phyloP scores from a whole-genome alignment of 305 asterid genomes.

The Fraxinus paxiana region DNA sequence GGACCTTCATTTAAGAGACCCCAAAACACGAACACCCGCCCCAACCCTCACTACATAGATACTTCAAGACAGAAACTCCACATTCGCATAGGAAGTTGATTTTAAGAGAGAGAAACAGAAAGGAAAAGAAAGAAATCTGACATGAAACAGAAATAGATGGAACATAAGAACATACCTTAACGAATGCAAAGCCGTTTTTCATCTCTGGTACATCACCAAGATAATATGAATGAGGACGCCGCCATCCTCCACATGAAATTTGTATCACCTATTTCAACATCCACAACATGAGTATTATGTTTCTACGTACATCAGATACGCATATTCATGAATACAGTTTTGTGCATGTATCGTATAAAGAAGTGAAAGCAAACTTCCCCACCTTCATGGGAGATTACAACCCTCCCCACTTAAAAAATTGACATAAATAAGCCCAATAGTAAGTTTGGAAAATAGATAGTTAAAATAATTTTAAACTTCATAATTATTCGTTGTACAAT shows the following conservation, averaged over 20 bases:
- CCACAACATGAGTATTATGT: neutral
- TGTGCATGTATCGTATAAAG: neutral
- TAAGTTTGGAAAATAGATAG: neutral
- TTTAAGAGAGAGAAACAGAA: neutral
- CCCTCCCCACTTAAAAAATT: neutral
- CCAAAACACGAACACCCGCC: neutral
- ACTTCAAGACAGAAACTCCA: neutral
- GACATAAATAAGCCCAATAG: neutral
- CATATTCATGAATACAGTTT: neutral
- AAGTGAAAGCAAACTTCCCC: neutral
- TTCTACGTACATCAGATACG: neutral
- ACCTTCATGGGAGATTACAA: neutral
- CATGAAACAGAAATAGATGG: conserved; percentile 4
- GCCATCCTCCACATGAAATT: conserved; percentile 93
- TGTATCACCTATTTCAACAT: conserved; percentile 49
- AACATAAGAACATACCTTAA: conserved; percentile 52
- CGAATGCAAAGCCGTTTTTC: conserved; percentile 83
- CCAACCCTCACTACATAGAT: neutral
- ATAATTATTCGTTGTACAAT: neutral
- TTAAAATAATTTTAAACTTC: neutral
- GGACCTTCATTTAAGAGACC: conserved; percentile 3
- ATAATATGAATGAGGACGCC: conserved; percentile 92
- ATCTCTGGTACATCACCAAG: conserved; percentile 71
- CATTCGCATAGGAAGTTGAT: neutral
- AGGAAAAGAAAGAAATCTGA: neutral